Percentiles rank a stretch among this genome's conserved stretches.
phyloP scores from a whole-genome alignment of 164 flowering plant genomes.

The Liquidambar formosana region DNA sequence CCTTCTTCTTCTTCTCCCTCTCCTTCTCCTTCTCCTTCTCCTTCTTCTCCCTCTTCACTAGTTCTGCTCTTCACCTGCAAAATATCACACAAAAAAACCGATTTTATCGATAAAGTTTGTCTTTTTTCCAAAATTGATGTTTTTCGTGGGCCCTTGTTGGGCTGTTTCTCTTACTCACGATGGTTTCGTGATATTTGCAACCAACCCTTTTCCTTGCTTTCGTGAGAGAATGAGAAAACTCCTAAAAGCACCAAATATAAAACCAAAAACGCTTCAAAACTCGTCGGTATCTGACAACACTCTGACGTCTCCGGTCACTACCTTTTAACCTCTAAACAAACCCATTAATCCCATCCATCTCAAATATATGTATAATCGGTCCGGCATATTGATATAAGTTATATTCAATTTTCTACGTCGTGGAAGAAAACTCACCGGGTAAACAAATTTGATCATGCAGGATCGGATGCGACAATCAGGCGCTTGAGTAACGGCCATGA shows the following conservation, averaged over 20 bases:
- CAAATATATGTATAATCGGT: too few relatives aligned
- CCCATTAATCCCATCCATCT: too few relatives aligned
- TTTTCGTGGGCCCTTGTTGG: constrained; percentile 1
- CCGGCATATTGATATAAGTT: too few relatives aligned
- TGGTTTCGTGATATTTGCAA: constrained; percentile 37
- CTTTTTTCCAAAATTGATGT: constrained; percentile 1
- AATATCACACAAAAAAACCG: not conserved
- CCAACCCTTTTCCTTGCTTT: constrained; percentile 18
- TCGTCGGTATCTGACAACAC: too few relatives aligned
- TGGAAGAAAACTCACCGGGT: too few relatives aligned
- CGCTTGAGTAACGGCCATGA: too few relatives aligned
- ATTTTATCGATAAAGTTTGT: too few relatives aligned
- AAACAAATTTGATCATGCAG: too few relatives aligned
- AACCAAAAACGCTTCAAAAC: not conserved
- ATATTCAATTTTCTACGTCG: too few relatives aligned
- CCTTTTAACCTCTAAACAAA: too few relatives aligned
- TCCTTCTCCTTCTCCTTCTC: constrained; percentile 2
- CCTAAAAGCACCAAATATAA: not conserved
- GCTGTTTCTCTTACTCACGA: constrained; percentile 33
- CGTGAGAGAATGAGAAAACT: constrained; percentile 17
- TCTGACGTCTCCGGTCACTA: too few relatives aligned
- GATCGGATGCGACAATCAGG: too few relatives aligned
- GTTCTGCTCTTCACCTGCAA: constrained; percentile 44
- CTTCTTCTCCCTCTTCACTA: constrained; percentile 17
- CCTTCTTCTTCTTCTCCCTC: constrained; percentile 38